Base-by-base conservation (phyloP, 1,284 basidiomycete genomes). In the Tilletia caries region DNA sequence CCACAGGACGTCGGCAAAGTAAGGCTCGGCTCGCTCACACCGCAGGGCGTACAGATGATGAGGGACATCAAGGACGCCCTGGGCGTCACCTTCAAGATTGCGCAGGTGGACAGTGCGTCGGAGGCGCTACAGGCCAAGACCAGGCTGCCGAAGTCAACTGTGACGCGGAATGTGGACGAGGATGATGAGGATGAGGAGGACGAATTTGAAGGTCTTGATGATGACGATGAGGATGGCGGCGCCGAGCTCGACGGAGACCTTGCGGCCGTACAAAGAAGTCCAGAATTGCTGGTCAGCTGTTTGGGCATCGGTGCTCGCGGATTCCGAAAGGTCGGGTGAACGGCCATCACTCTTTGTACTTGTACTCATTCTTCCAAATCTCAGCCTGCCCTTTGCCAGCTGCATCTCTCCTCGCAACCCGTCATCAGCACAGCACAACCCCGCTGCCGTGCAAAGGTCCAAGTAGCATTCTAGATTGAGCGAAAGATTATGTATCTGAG, bases 1-100 rank as follows among this genome's bases (percentile, higher is more conserved):
- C 95, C 93, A 72, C 94, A 98, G 83, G 96, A 98, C 81, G 93
- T 98, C 1, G 92, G 93, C 0, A 88, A 91, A 73, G 93, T 92
- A 84, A 86, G 89, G 68, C 91, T 98, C 88, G 89, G 91, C 8
- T 88, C 90, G 73, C 89, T 94, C 6, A 93, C 91, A 0, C 68
- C 79, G 0, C 74, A 75, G 23, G 96, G 94, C 10, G 88, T 96
- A 58, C 92, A 96, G 86, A 93, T 95, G 81, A 85, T 98, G 52
- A 87, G 92, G 43, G 95, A 98, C 78, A 84, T 94, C 64, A 88
- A 89, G 73, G 85, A 88, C 13, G 91, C 92, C 78, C 93, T 97
- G 73, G 93, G 93, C 18, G 85, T 86, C 29, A 85, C 85, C 58
- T 88, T 88, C 84, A 87, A 87, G 78, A 83, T 88, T 68, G 77